A percentile compares a stretch with the other conserved stretches of the same genome.
Conservation (phyloP, 768 basidiomycete genomes). For the Termitomyces sp. region DNA sequence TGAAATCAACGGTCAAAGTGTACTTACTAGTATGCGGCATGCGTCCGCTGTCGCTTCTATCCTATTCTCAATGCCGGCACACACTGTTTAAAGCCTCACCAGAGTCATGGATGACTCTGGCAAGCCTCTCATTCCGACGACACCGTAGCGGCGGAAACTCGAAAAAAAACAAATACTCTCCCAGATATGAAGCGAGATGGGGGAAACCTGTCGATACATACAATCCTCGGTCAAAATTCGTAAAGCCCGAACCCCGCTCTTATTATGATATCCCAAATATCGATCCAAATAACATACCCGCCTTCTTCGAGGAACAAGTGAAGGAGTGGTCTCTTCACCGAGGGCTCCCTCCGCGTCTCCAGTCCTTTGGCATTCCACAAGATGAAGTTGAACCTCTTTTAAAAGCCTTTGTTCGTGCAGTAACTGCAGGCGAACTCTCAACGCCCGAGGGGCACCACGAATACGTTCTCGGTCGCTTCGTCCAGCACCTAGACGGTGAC, state of each 20-base stretch:
- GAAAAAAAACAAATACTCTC: neutral
- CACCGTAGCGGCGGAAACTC: neutral
- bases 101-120: slow-evolving; percentile 10
- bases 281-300: slow-evolving; percentile 18
- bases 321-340: slow-evolving; percentile 32
- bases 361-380: slow-evolving; percentile 44
- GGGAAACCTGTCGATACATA: neutral
- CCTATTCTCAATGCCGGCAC: slow-evolving; percentile 16
- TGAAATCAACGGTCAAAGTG: neutral
- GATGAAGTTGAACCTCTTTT: slow-evolving; percentile 38
- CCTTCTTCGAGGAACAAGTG: slow-evolving; percentile 34
- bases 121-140: slow-evolving; percentile 4
- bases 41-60: slow-evolving; percentile 14
- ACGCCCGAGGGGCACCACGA: slow-evolving; percentile 22
- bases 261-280: neutral
- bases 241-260: neutral
- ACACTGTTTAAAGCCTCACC: slow-evolving; percentile 8
- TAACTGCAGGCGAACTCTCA: slow-evolving; percentile 31
- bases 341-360: slow-evolving; percentile 35
- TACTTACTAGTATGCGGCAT: neutral
- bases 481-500: slow-evolving; percentile 26
- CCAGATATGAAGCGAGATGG: no score
- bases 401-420: slow-evolving; percentile 32
- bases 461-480: slow-evolving; percentile 42
- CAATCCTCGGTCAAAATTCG: neutral